Percentiles rank a stretch among this genome's conserved stretches.
Evolutionary conservation across 2,329 filamentous ascomycete genomes (phyloP).

Genomic region (Penicillium sp.): DNA sequence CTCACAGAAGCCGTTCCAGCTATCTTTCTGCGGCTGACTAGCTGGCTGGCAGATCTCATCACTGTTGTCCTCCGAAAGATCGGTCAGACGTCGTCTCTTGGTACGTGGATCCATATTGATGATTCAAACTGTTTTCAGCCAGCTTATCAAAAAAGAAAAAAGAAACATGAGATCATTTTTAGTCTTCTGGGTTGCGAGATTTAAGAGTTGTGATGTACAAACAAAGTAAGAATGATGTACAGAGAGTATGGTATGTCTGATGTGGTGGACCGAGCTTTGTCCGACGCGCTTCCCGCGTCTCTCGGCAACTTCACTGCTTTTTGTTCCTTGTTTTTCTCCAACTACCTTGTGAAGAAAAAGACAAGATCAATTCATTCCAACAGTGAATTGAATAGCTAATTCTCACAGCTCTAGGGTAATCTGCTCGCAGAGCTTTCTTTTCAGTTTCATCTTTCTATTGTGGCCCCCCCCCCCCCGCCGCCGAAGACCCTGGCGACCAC

Average conservation of each 20-base stretch:
- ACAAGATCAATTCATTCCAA: neutral
- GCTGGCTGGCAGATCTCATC: conserved; percentile 33
- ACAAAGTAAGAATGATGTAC: neutral
- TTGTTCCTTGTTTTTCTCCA: conserved; percentile 14
- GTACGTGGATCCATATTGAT: conserved; percentile 29
- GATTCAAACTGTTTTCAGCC: neutral
- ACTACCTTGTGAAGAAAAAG: neutral
- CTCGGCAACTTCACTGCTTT: conserved; percentile 21
- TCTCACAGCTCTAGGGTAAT: neutral
- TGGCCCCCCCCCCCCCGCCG: neutral
- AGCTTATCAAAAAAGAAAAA: neutral
- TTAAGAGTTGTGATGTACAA: neutral
- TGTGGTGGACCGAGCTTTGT: conserved; percentile 13
- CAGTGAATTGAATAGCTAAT: neutral
- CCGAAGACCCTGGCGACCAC: conserved; percentile 25
- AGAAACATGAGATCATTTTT: neutral
- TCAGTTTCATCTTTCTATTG: neutral
- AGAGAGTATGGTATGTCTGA: neutral
- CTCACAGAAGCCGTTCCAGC: conserved; percentile 58
- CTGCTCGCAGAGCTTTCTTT: neutral
- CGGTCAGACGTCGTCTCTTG: conserved; percentile 31
- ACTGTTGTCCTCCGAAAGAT: conserved; percentile 18
- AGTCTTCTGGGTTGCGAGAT: neutral
- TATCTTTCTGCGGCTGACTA: conserved; percentile 39
- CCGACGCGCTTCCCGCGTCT: conserved; percentile 28